Evolutionary conservation across 169 alveolate species (phyloP).

Genomic region (Condylostoma magnum): DNA sequence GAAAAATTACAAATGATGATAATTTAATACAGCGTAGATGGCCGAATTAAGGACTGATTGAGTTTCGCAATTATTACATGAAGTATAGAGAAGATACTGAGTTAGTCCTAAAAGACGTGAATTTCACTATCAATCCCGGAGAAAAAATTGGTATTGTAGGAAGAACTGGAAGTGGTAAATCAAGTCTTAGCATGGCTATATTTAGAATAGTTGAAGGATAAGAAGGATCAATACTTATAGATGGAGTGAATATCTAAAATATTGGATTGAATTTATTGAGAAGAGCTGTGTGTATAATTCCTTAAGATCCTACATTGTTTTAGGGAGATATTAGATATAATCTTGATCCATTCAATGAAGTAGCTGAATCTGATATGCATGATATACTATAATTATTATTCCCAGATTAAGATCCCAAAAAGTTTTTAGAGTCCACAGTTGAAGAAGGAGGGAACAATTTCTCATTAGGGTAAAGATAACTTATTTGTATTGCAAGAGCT

Average conservation of each 20-base stretch:
- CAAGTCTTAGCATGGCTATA: constrained; percentile 58
- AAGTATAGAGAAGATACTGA: constrained; percentile 61
- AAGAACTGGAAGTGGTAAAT: constrained; percentile 86
- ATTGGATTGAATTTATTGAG: constrained; percentile 52
- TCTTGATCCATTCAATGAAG: constrained; percentile 66
- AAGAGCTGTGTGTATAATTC: constrained; percentile 41
- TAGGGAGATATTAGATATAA: constrained; percentile 67
- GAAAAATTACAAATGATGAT: constrained; percentile 9
- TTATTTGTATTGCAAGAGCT: constrained; percentile 80
- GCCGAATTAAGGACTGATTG: constrained; percentile 36
- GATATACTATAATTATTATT: constrained; percentile 38
- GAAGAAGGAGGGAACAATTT: constrained; percentile 68
- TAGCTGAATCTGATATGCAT: constrained; percentile 41
- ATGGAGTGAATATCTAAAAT: constrained; percentile 55
- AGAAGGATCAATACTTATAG: constrained; percentile 80
- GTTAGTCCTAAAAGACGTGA: constrained; percentile 50
- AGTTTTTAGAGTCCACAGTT: constrained; percentile 22
- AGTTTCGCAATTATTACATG: constrained; percentile 47
- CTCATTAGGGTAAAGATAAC: constrained; percentile 77
- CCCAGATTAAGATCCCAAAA: constrained; percentile 32
- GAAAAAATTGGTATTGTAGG: constrained; percentile 85
- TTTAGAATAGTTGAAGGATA: constrained; percentile 64
- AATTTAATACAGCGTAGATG: constrained; percentile 25
- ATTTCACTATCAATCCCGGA: constrained; percentile 42
- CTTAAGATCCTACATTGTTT: constrained; percentile 75